phyloP scores from a whole-genome alignment of 2,329 filamentous ascomycete genomes.

The Davidsoniella australis region DNA sequence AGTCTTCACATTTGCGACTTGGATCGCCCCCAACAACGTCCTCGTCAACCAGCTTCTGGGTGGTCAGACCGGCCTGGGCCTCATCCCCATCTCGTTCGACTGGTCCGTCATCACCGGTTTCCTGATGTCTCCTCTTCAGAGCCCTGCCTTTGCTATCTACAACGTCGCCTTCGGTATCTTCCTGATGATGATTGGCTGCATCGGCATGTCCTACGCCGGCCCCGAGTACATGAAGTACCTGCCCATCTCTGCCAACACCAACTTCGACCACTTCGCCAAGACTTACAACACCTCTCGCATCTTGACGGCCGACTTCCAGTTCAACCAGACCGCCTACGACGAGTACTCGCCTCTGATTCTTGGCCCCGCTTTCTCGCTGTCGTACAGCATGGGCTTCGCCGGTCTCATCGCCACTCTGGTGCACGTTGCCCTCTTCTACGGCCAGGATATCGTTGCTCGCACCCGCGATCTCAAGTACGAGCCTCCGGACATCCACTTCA shows the following conservation, averaged over 20 bases:
- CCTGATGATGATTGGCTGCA: constrained; percentile 40
- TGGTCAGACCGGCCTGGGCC: constrained; percentile 37
- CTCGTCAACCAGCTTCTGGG: constrained; percentile 48
- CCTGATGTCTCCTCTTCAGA: constrained; percentile 30
- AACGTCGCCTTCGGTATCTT: constrained; percentile 37
- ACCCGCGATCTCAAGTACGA: constrained; percentile 21
- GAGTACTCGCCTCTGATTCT: constrained; percentile 40
- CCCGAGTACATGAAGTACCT: constrained; percentile 42
- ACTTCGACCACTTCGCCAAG: constrained; percentile 45
- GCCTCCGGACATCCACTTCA: constrained; percentile 33
- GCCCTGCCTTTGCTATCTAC: constrained; percentile 37
- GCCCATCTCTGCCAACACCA: constrained; percentile 37
- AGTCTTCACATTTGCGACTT: constrained; percentile 45
- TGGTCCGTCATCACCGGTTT: constrained; percentile 33
- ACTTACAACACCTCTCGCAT: constrained; percentile 45
- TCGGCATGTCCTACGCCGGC: constrained; percentile 40
- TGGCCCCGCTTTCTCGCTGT: constrained; percentile 36
- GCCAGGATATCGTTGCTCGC: constrained; percentile 27
- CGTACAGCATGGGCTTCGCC: constrained; percentile 41
- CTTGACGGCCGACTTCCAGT: constrained; percentile 35
- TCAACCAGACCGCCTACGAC: constrained; percentile 43
- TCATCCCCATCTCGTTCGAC: constrained; percentile 44
- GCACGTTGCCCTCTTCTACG: constrained; percentile 35
- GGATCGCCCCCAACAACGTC: constrained; percentile 41
- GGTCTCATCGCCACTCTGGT: constrained; percentile 34